These are phyloP conservation scores for Pythium dissotocum DNA, from an alignment of 352 stramenopile species.

Conservation along the genomic window DNA sequence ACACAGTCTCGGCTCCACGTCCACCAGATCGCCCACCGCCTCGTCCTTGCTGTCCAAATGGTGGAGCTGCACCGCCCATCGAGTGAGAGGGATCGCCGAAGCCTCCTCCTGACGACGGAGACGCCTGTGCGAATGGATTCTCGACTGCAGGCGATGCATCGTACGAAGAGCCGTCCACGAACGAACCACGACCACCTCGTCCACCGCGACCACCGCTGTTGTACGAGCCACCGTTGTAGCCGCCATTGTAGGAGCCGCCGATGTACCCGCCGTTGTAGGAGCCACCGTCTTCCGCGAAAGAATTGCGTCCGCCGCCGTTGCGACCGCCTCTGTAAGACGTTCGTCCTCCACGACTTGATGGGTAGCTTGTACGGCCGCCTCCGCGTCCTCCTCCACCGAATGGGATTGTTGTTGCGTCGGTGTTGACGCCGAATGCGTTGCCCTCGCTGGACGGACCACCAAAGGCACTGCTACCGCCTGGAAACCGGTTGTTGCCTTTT, in stretches of 20 bases:
- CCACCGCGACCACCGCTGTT: background rate
- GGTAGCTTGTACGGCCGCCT: constrained; percentile 9
- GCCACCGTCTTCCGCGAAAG: background rate
- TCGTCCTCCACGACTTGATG: constrained; percentile 15
- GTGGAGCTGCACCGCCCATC: background rate
- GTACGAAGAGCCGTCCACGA: background rate
- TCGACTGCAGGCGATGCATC: background rate
- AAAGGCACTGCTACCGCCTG: constrained; percentile 15
- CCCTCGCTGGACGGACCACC: constrained; percentile 6
- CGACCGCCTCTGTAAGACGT: constrained; percentile 12
- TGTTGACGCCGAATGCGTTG: constrained; percentile 3
- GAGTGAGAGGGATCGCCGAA: constrained; percentile 16
- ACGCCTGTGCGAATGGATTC: constrained; percentile 8
- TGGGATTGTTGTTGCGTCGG: background rate
- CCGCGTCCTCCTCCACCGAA: constrained; percentile 19
- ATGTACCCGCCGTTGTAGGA: background rate
- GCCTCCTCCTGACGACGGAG: background rate
- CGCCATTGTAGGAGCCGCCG: too few relatives aligned
- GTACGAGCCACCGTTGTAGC: background rate
- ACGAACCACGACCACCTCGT: background rate
- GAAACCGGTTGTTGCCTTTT: constrained; percentile 22
- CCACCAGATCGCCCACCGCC: background rate
- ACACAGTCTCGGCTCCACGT: constrained; percentile 7
- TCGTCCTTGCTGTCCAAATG: constrained; percentile 20
- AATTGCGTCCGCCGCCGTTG: constrained; percentile 10